These are phyloP conservation scores for Zea luxurians DNA, from an alignment of 176 grass and related monocot genomes.

Conservation along the genomic window DNA sequence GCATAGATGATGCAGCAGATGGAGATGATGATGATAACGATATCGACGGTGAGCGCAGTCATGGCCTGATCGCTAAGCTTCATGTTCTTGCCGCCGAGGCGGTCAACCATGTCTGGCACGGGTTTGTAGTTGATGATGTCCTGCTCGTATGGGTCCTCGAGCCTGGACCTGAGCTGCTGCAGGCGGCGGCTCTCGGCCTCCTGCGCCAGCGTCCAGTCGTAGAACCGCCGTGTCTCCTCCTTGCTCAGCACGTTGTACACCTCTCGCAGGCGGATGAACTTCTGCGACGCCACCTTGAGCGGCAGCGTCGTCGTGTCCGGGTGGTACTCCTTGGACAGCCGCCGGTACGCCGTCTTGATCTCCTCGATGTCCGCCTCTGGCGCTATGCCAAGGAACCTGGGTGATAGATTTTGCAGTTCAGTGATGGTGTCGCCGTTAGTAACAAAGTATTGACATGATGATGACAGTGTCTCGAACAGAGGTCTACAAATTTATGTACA, in stretches of 20 bases:
- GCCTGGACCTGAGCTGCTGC: slow-evolving; percentile 65
- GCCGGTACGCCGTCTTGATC: slow-evolving; percentile 85
- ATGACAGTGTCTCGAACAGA: too few species aligned
- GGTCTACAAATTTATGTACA: too few species aligned
- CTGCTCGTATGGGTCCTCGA: slow-evolving; percentile 83
- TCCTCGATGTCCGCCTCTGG: slow-evolving; percentile 78
- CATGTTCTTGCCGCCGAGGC: slow-evolving; percentile 85
- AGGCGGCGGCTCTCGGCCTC: slow-evolving; percentile 81
- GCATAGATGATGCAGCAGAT: slow-evolving; percentile 67
- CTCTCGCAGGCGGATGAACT: slow-evolving; percentile 86
- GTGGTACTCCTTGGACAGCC: slow-evolving; percentile 96
- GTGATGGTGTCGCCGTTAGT: background rate
- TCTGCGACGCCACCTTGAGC: slow-evolving; percentile 69
- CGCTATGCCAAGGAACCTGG: slow-evolving; percentile 65
- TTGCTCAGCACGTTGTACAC: slow-evolving; percentile 84
- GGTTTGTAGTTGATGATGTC: slow-evolving; percentile 57
- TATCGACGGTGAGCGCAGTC: slow-evolving; percentile 73
- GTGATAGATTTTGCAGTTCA: background rate
- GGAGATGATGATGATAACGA: slow-evolving; percentile 67
- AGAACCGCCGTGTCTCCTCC: slow-evolving; percentile 72
- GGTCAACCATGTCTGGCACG: slow-evolving; percentile 81
- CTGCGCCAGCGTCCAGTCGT: slow-evolving; percentile 94
- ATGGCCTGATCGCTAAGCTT: slow-evolving; percentile 88
- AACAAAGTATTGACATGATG: background rate
- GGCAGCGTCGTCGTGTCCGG: slow-evolving; percentile 89